Base-by-base conservation (phyloP, 1,284 basidiomycete genomes). In the Cutaneotrichosporon mucoides region DNA sequence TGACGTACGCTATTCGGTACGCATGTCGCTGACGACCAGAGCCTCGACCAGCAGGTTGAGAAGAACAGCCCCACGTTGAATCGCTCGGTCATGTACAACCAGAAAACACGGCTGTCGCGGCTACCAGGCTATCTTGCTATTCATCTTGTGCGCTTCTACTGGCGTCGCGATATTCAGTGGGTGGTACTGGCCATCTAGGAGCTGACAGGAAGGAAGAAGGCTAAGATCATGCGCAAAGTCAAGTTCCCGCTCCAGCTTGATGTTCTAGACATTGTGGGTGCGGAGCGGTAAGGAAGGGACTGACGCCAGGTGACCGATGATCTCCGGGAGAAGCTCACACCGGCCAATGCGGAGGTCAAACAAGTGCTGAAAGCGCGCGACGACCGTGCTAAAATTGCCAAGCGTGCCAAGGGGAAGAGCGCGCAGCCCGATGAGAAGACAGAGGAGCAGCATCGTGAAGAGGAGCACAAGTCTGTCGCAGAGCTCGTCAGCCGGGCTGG, bases 201-300 rank as follows among this genome's bases (percentile, higher is more conserved):
- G 12, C 46, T 48, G 34, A 48, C 34, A 34, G 10, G 4, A 60
- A 93, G 92, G 80, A 94, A 93, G 71, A 86, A 53, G 40, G 53
- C 53, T 12, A 56, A 94, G 79, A 92, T 94, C 73, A 90, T 94
- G 90, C 86, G 93, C 60, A 91, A 89, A 81, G 94, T 98, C 65
- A 96, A 94, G 77, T 98, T 96, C 78, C 88, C 76, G 2, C 57
- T 76, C 37, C 80, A 95, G 68, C 86, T 94, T 48, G 94, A 99
- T 69, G 89, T 88, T 0, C 78, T 89, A 34, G 92, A 95, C 49
- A 82, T 97, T 44, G 84, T 53, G 12, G 10, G 44, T 16, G 4
- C 10, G 6, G 13, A 10, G 9, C 2, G 1, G 13, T 6, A 15
- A 4, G 33, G n/a, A 16, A 24, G 24, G 24, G 1, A 13, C 40